These are phyloP conservation scores for Limnomonas spitsbergensis DNA, from an alignment of 139 green algal species.

Conservation along the genomic window DNA sequence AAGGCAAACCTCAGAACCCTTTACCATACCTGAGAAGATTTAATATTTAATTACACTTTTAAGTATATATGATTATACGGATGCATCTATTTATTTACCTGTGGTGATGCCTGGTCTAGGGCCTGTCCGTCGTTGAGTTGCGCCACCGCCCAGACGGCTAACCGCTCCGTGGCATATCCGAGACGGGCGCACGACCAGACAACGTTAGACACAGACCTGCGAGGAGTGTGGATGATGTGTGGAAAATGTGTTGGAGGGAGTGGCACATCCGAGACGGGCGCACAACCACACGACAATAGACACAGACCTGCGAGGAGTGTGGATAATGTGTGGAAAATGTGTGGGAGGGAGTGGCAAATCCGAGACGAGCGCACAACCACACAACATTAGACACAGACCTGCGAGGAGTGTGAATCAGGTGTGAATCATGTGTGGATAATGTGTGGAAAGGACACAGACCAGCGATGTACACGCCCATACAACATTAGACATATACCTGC, in stretches of 20 bases:
- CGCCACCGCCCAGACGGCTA: constrained; percentile 1
- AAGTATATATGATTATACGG: too few relatives aligned
- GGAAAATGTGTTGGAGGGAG: too few relatives aligned
- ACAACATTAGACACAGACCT: constrained; percentile 3
- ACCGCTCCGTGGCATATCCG: background rate
- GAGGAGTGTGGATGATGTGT: background rate
- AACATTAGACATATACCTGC: background rate
- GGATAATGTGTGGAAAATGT: background rate
- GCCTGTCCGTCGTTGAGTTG: background rate
- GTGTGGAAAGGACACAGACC: background rate
- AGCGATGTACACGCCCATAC: background rate
- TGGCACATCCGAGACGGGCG: background rate
- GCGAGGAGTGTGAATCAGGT: background rate
- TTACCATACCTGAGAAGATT: too few relatives aligned
- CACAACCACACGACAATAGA: constrained; percentile 7
- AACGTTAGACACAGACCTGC: background rate
- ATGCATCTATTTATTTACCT: too few relatives aligned
- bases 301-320: background rate
- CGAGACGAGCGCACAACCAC: constrained; percentile 1
- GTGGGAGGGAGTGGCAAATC: background rate
- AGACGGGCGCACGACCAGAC: constrained; percentile 9
- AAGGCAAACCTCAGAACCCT: too few relatives aligned
- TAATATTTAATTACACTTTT: too few relatives aligned
- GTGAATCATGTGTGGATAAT: too few relatives aligned
- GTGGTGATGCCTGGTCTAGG: background rate